Percentiles rank a stretch among this genome's conserved stretches.
These are phyloP conservation scores for Ensete glaucum DNA, from an alignment of 176 grass and related monocot species.

Conservation along the genomic window DNA sequence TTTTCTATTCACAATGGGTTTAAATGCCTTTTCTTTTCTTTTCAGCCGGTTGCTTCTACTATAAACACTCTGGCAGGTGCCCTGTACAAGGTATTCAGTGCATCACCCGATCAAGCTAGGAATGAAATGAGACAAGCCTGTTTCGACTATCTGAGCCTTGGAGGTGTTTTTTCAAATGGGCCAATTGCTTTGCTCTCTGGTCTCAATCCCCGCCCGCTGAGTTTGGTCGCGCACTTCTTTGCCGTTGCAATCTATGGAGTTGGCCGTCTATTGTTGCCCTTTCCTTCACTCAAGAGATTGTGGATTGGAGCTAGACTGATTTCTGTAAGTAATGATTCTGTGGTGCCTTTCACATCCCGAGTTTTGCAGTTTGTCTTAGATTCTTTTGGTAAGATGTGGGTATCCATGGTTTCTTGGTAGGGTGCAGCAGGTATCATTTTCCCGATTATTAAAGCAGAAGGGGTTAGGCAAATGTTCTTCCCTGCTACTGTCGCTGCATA, in stretches of 20 bases:
- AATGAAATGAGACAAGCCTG: slow-evolving; percentile 96
- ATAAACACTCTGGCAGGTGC: slow-evolving; percentile 97
- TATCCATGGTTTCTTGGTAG: slow-evolving; percentile 23
- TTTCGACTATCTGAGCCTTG: slow-evolving; percentile 93
- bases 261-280: slow-evolving; percentile 71
- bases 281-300: slow-evolving; percentile 67
- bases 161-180: slow-evolving; percentile 72
- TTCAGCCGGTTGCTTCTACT: slow-evolving; percentile 91
- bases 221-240: slow-evolving; percentile 92
- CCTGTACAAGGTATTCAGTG: slow-evolving; percentile 88
- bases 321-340: slow-evolving; percentile 49
- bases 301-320: slow-evolving; percentile 77
- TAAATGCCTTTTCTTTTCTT: background rate
- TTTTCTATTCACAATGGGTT: too few relatives aligned
- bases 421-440: slow-evolving; percentile 84
- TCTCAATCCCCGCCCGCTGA: slow-evolving; percentile 86
- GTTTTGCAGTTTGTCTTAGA: background rate
- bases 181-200: slow-evolving; percentile 87
- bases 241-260: slow-evolving; percentile 93
- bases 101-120: slow-evolving; percentile 77
- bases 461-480: slow-evolving; percentile 97
- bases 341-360: background rate
- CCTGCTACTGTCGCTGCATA: slow-evolving; percentile 81
- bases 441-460: slow-evolving; percentile 97
- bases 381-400: background rate